phyloP scores from a whole-genome alignment of 257 asterid genomes.

The Solanum raphanifolium region DNA sequence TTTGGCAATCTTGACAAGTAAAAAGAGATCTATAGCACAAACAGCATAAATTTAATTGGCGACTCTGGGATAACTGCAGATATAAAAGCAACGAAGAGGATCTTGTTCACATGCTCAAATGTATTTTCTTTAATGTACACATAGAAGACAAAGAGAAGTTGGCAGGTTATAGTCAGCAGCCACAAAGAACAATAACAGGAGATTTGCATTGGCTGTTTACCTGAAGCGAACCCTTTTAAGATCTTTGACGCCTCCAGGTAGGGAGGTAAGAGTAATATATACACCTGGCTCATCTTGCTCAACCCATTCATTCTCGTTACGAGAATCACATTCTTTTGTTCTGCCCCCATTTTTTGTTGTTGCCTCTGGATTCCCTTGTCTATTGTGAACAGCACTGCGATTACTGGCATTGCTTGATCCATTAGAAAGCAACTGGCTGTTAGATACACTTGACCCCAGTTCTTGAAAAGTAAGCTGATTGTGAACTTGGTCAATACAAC shows the following conservation, averaged over 20 bases:
- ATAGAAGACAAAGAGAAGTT: background rate
- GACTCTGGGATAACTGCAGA: background rate
- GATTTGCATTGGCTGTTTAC: slow-evolving; percentile 19
- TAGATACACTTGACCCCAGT: slow-evolving; percentile 46
- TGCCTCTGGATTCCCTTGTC: slow-evolving; percentile 41
- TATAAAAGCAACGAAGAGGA: background rate
- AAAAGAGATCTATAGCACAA: background rate
- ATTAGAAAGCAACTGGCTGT: slow-evolving; percentile 35
- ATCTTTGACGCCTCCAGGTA: slow-evolving; percentile 89
- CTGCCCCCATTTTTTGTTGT: slow-evolving; percentile 47
- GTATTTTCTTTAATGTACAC: background rate
- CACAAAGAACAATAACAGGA: background rate
- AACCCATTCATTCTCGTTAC: slow-evolving; percentile 82
- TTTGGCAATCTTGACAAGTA: background rate
- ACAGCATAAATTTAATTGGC: background rate
- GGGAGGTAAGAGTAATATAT: slow-evolving; percentile 85
- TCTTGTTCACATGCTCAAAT: background rate
- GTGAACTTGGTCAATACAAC: slow-evolving; percentile 40
- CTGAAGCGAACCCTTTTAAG: slow-evolving; percentile 98
- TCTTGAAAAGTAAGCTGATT: slow-evolving; percentile 46
- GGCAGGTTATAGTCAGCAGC: background rate
- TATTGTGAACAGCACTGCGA: slow-evolving; percentile 43
- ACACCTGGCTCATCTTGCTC: slow-evolving; percentile 98
- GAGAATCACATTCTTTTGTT: slow-evolving; percentile 60
- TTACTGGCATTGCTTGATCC: slow-evolving; percentile 45